Conservation (phyloP, 495 filamentous ascomycete genomes). For the Trichoderma parareesei region DNA sequence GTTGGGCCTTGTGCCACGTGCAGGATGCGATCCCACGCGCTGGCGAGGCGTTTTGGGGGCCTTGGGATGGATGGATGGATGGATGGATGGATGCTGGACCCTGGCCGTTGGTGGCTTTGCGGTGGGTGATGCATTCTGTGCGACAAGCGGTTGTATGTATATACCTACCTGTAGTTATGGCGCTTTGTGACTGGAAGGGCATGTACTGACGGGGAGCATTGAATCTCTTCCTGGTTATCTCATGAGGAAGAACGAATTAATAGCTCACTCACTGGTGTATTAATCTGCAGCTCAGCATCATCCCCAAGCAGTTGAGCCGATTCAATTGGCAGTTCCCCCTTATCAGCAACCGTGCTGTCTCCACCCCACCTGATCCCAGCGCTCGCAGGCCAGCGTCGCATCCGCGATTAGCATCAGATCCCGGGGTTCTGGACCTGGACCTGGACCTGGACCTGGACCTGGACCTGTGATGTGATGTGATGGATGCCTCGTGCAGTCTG, state of each 20-base stretch:
- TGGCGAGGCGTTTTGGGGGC: no score
- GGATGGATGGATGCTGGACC: not conserved
- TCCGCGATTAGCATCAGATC: not conserved
- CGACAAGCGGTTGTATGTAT: not conserved
- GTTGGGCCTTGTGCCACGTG: not conserved
- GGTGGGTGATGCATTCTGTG: no score
- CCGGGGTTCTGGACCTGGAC: no score
- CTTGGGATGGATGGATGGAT: not conserved
- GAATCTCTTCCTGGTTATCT: not conserved
- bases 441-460: no score
- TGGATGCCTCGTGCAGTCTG: no score
- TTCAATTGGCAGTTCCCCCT: not conserved
- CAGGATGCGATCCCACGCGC: no score
- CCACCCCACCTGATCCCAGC: conserved; percentile 8
- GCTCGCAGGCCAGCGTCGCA: conserved; percentile 4
- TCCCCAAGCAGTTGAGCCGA: no score
- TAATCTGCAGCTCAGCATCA: not conserved
- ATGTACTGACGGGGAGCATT: not conserved
- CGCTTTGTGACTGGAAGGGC: not conserved
- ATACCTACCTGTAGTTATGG: not conserved
- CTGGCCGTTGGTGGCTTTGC: not conserved
- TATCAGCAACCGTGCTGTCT: not conserved
- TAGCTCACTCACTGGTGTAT: not conserved
- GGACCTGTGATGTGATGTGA: no score
- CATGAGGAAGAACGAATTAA: no score